Evolutionary conservation across 164 flowering plant genomes (phyloP).

Genomic region (Berberis thunbergii): DNA sequence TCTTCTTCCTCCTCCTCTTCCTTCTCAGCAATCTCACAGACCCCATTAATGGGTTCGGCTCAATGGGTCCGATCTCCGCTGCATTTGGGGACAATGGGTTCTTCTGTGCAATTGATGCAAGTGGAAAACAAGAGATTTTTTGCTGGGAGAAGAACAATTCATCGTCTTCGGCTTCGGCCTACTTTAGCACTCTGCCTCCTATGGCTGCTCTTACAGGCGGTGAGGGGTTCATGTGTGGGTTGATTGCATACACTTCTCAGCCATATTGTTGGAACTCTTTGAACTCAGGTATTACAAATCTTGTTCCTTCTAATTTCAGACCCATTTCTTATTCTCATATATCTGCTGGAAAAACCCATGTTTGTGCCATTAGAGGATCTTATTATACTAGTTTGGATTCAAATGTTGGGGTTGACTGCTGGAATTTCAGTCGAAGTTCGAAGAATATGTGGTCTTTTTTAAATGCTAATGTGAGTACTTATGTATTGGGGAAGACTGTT

Average conservation of each 20-base stretch:
- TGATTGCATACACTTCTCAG: constrained; percentile 53
- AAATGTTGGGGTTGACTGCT: constrained; percentile 68
- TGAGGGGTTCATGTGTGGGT: constrained; percentile 72
- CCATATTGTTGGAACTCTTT: constrained; percentile 56
- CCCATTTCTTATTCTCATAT: constrained; percentile 50
- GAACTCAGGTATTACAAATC: constrained; percentile 32
- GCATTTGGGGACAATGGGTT: constrained; percentile 54
- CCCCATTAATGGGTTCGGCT: constrained; percentile 49
- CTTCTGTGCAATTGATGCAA: constrained; percentile 89
- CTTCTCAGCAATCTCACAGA: constrained; percentile 12
- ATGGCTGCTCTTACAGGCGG: constrained; percentile 84
- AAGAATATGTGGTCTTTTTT: constrained; percentile 17
- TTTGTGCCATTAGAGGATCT: constrained; percentile 75
- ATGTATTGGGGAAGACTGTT: constrained; percentile 34
- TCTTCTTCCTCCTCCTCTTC: constrained; percentile 4
- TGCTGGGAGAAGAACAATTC: constrained; percentile 65
- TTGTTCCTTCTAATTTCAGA: constrained; percentile 40
- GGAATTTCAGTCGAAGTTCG: constrained; percentile 25
- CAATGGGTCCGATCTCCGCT: constrained; percentile 79
- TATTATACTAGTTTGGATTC: constrained; percentile 44
- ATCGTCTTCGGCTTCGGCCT: constrained; percentile 12
- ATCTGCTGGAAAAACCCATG: constrained; percentile 74
- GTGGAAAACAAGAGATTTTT: constrained; percentile 63
- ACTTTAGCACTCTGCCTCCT: constrained; percentile 31
- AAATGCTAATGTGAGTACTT: constrained; percentile 16